A percentile compares a stretch with the other conserved stretches of the same genome.
Conservation (phyloP, 768 basidiomycete species). For the Leccinum truebloodii region DNA sequence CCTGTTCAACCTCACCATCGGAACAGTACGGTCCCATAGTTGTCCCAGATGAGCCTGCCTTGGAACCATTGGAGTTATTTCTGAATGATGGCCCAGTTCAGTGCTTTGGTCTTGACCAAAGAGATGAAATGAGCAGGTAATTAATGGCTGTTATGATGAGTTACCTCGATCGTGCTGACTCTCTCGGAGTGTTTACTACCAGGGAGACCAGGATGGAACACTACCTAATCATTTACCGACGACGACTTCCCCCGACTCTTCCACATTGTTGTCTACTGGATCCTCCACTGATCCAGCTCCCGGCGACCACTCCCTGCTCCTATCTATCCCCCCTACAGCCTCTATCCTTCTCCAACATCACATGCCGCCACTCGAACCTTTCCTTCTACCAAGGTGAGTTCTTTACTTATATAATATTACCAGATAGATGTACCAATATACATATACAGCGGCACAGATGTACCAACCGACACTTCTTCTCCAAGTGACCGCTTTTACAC, state of each 20-base stretch:
- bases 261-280: no score
- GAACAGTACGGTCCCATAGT: not conserved
- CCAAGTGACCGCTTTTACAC: not conserved
- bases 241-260: no score
- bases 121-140: not conserved
- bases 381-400: not conserved
- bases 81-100: not conserved
- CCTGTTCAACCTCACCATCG: not conserved
- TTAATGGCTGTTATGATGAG: no score
- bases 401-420: not conserved
- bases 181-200: no score
- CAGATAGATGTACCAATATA: not conserved
- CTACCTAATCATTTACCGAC: no score
- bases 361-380: not conserved
- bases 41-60: not conserved
- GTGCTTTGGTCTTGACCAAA: not conserved
- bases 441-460: not conserved
- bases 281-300: slow-evolving; percentile 3
- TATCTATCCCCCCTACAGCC: no score
- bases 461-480: not conserved
- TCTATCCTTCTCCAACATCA: no score
- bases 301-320: slow-evolving; percentile 14
- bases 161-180: no score
- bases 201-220: no score
- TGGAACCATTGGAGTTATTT: not conserved